These are phyloP conservation scores for Lodderomyces beijingensis DNA, from an alignment of 1,139 yeast species.

Conservation along the genomic window DNA sequence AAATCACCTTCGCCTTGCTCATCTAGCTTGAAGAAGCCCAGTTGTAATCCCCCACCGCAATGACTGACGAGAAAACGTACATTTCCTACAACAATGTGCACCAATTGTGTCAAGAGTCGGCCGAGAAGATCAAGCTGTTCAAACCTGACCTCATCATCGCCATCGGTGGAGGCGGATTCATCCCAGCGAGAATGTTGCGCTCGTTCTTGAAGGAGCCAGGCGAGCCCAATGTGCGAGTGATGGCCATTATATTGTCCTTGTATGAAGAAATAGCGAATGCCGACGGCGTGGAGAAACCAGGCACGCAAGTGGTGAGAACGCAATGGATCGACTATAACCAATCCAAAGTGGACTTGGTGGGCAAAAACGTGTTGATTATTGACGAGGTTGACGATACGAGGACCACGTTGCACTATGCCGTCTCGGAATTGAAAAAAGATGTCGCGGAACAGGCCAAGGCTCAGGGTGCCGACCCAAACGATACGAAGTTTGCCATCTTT, in stretches of 20 bases:
- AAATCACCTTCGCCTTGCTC: no score
- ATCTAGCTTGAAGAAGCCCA: background rate
- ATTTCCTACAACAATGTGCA: constrained; percentile 91
- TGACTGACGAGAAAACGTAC: constrained; percentile 58
- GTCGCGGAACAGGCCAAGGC: constrained; percentile 54
- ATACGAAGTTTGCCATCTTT: constrained; percentile 80
- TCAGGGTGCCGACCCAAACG: constrained; percentile 44
- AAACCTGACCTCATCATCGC: constrained; percentile 89
- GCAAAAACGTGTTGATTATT: constrained; percentile 77
- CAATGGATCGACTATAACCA: constrained; percentile 92
- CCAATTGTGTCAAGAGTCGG: constrained; percentile 85
- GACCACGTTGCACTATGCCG: constrained; percentile 90
- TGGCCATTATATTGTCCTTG: constrained; percentile 87
- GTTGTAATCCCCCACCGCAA: no score
- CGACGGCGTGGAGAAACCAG: constrained; percentile 50
- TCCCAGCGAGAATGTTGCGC: constrained; percentile 92
- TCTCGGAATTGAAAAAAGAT: constrained; percentile 82
- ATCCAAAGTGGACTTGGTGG: constrained; percentile 61
- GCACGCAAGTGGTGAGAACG: constrained; percentile 85
- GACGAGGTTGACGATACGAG: constrained; percentile 97
- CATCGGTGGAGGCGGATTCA: constrained; percentile 92
- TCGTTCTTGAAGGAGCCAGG: constrained; percentile 86
- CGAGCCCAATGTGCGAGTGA: constrained; percentile 83
- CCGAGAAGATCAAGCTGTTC: constrained; percentile 63
- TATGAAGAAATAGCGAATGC: constrained; percentile 76